A percentile compares a stretch with the other conserved stretches of the same genome.
Evolutionary conservation across 208 protist genomes (phyloP).

Genomic region (Trypanosoma melophagium): DNA sequence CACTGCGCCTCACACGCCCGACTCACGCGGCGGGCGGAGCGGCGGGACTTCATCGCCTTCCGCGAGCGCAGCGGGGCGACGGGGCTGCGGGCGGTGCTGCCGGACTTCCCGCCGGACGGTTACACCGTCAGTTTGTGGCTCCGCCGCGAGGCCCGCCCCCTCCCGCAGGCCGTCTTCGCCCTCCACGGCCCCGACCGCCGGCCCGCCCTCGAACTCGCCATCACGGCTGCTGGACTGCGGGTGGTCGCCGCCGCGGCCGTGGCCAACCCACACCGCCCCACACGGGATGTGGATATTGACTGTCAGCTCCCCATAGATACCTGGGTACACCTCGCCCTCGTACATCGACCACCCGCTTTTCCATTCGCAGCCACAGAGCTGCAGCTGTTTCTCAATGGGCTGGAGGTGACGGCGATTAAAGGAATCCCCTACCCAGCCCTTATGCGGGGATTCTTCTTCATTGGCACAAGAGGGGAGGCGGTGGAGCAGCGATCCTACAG

Average conservation of each 20-base stretch:
- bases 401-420: conserved; percentile 25
- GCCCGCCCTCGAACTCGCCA: conserved; percentile 33
- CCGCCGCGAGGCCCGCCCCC: conserved; percentile 41
- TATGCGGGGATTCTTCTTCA: conserved; percentile 42
- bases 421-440: conserved; percentile 55
- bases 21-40: conserved; percentile 19
- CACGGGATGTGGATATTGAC: conserved; percentile 20
- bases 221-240: conserved; percentile 4
- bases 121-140: conserved; percentile 77
- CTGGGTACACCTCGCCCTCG: conserved; percentile 43
- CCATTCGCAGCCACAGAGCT: conserved; percentile 36
- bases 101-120: conserved; percentile 61
- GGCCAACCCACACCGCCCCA: conserved; percentile 18
- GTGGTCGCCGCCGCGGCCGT: too few relatives aligned
- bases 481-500: conserved; percentile 44
- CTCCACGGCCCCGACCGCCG: conserved; percentile 40
- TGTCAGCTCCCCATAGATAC: conserved; percentile 18
- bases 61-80: conserved; percentile 38
- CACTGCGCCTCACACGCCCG: conserved; percentile 32
- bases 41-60: conserved; percentile 32
- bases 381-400: conserved; percentile 52
- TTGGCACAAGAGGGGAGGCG: conserved; percentile 61
- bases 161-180: conserved; percentile 39
- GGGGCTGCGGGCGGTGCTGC: conserved; percentile 55
- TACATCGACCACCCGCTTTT: conserved; percentile 31